Percentiles rank a stretch among this genome's conserved stretches.
These are phyloP conservation scores for Phlegmacium glaucopus DNA, from an alignment of 768 basidiomycete genomes.

Conservation along the genomic window DNA sequence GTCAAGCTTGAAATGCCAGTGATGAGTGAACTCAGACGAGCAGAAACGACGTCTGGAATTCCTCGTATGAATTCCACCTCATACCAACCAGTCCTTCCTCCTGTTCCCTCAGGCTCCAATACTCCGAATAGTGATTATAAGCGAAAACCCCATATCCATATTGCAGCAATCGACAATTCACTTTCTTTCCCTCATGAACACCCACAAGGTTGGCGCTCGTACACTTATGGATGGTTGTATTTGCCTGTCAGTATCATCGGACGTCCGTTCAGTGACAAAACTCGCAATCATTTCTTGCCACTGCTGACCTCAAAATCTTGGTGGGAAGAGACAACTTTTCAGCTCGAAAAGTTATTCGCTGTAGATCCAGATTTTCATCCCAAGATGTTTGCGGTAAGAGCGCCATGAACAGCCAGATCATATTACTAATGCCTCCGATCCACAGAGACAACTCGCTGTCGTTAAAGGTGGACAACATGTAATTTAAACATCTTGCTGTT, in stretches of 20 bases:
- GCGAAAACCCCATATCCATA: conserved; percentile 78
- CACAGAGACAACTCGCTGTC: conserved; percentile 81
- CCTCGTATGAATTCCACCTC: conserved; percentile 38
- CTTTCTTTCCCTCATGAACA: conserved; percentile 91
- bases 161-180: conserved; percentile 92
- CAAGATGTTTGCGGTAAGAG: conserved; percentile 78
- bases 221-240: conserved; percentile 87
- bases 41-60: conserved; percentile 33
- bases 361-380: conserved; percentile 86
- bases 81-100: conserved; percentile 33
- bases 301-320: conserved; percentile 78
- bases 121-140: conserved; percentile 44
- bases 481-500: neutral
- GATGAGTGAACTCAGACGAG: conserved; percentile 64
- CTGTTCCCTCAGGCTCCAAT: conserved; percentile 33
- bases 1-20: conserved; percentile 65
- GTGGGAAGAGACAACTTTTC: conserved; percentile 87
- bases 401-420: conserved; percentile 2
- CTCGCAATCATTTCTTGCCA: conserved; percentile 78
- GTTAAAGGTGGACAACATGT: conserved; percentile 56
- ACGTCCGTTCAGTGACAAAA: conserved; percentile 79
- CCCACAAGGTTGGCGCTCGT: conserved; percentile 73
- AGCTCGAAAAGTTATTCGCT: conserved; percentile 73
- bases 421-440: conserved; percentile 1
- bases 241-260: conserved; percentile 84